Evolutionary conservation across 23 red algal species (phyloP).

Genomic region (Gracilaria vermiculophylla): DNA sequence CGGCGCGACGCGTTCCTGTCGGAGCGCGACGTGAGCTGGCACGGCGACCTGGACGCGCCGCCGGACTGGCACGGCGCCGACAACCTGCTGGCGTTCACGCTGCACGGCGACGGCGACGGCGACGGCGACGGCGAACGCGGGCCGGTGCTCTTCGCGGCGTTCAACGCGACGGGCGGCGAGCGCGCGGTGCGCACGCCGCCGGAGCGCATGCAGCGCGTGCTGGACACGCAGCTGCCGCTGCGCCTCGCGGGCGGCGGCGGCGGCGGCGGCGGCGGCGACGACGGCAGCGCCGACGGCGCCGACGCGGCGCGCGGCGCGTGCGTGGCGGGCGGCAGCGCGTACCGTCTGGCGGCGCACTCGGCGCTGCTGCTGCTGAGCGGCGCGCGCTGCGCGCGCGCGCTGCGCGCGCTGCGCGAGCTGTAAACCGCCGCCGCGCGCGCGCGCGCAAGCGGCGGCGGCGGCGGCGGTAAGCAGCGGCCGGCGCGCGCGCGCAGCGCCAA

Average conservation of each 20-base stretch:
- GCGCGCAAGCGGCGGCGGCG: no score
- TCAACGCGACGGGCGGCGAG: neutral
- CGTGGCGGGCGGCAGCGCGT: neutral
- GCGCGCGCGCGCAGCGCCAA: neutral
- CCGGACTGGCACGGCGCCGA: conserved; percentile 70
- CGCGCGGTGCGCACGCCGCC: neutral
- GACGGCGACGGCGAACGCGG: neutral
- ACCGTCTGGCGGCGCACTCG: neutral
- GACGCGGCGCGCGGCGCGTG: neutral
- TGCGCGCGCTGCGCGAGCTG: no score
- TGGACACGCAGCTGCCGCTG: conserved; percentile 2
- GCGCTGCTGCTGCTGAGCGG: neutral
- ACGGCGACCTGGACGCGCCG: conserved; percentile 41
- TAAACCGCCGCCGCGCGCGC: no score
- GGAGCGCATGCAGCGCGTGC: neutral
- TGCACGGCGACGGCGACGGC: neutral
- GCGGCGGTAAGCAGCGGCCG: neutral
- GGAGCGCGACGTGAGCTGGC: conserved; percentile 75
- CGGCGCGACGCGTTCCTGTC: conserved; percentile 54
- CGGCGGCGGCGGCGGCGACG: neutral
- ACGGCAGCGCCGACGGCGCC: no score
- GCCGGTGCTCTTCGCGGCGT: neutral
- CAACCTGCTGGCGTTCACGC: neutral
- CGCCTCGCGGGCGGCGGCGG: no score
- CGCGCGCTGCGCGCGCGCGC: no score